These are phyloP conservation scores for Puccinia triticina DNA, from an alignment of 1,284 basidiomycete species.

Conservation along the genomic window DNA sequence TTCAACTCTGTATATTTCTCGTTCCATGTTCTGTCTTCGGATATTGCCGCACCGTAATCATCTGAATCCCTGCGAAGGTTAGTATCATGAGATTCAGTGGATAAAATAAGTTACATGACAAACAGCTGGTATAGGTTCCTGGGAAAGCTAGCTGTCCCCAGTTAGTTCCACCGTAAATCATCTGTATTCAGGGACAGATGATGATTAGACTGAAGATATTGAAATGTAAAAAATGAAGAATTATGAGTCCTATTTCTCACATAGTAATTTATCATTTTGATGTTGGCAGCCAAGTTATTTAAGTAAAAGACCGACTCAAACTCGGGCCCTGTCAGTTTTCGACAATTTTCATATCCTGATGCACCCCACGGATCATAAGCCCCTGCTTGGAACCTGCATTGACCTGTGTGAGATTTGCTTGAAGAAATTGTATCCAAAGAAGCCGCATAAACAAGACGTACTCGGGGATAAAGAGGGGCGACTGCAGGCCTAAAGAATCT, in stretches of 20 bases:
- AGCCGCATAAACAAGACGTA: too few relatives aligned
- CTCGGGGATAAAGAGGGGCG: conserved; percentile 55
- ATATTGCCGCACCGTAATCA: conserved; percentile 64
- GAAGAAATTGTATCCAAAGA: background rate
- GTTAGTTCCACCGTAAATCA: conserved; percentile 68
- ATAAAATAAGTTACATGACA: conserved; percentile 60
- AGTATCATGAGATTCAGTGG: background rate
- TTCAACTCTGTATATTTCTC: conserved; percentile 75
- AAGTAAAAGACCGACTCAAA: conserved; percentile 76
- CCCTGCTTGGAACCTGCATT: conserved; percentile 64
- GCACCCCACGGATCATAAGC: conserved; percentile 70
- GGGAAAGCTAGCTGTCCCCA: conserved; percentile 76
- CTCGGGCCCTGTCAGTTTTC: conserved; percentile 68
- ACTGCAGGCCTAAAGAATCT: conserved; percentile 53
- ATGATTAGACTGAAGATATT: too few relatives aligned
- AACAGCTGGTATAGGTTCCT: conserved; percentile 59
- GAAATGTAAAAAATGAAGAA: too few relatives aligned
- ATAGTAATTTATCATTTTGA: conserved; percentile 75
- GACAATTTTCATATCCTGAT: conserved; percentile 65
- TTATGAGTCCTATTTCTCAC: conserved; percentile 61
- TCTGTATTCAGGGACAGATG: background rate
- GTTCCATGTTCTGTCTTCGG: conserved; percentile 71
- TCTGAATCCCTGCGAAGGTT: conserved; percentile 59
- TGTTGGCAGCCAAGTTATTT: conserved; percentile 65
- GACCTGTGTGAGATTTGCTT: background rate